A percentile compares a stretch with the other conserved stretches of the same genome.
Conservation (phyloP, 2,329 filamentous ascomycete genomes). For the Knufia petricola region DNA sequence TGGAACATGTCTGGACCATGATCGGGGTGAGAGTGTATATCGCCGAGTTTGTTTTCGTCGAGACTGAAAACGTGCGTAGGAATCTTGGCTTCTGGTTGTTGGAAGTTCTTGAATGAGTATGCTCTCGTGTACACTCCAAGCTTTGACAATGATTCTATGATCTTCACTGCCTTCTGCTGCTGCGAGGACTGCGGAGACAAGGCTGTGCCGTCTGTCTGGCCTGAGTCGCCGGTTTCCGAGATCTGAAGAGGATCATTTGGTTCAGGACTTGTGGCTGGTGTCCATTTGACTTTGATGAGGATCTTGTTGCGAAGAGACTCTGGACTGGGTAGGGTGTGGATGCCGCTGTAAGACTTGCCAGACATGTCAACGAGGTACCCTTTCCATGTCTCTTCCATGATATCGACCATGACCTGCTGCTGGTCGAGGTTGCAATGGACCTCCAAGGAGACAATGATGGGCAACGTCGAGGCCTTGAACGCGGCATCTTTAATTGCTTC, state of each 20-base stretch:
- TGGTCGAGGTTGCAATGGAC: constrained; percentile 75
- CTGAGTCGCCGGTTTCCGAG: constrained; percentile 31
- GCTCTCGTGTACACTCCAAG: constrained; percentile 81
- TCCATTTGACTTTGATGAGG: constrained; percentile 68
- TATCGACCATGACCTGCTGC: constrained; percentile 84
- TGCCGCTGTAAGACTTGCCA: constrained; percentile 35
- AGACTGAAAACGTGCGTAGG: constrained; percentile 57
- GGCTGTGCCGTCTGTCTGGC: constrained; percentile 17
- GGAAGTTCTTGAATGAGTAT: constrained; percentile 66
- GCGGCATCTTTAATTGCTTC: constrained; percentile 67
- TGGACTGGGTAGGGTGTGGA: constrained; percentile 53
- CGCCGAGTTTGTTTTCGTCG: constrained; percentile 56
- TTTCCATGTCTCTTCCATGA: constrained; percentile 84
- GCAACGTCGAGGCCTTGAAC: constrained; percentile 65
- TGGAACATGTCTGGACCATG: constrained; percentile 55
- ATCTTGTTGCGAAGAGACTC: constrained; percentile 70
- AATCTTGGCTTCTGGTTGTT: constrained; percentile 48
- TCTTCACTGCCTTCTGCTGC: constrained; percentile 46
- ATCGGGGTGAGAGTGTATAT: constrained; percentile 46
- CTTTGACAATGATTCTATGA: constrained; percentile 61
- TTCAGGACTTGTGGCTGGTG: constrained; percentile 37
- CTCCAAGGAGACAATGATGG: constrained; percentile 85
- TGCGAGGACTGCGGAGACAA: constrained; percentile 22
- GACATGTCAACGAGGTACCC: constrained; percentile 59
- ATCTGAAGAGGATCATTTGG: constrained; percentile 20